These are phyloP conservation scores for Arxiozyma slooffiae DNA, from an alignment of 1,139 yeast species.

Conservation along the genomic window DNA sequence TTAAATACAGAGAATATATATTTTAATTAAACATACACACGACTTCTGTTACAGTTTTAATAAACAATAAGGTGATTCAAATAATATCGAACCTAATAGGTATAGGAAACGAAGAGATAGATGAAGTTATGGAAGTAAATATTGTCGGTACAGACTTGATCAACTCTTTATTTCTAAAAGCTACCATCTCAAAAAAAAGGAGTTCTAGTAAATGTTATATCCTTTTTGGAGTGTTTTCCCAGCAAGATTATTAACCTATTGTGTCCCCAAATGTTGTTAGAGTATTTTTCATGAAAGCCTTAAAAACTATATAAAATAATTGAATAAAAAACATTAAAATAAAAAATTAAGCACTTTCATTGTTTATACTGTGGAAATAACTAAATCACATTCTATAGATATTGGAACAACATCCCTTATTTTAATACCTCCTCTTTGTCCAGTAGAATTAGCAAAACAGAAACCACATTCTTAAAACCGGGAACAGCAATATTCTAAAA, in stretches of 20 bases:
- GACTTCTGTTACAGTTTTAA: slow-evolving; percentile 57
- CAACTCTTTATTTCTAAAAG: slow-evolving; percentile 60
- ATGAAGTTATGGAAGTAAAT: slow-evolving; percentile 53
- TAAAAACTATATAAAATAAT: slow-evolving; percentile 47
- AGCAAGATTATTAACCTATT: slow-evolving; percentile 67
- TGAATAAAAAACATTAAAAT: slow-evolving; percentile 33
- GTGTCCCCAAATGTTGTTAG: slow-evolving; percentile 82
- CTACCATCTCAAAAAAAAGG: slow-evolving; percentile 57
- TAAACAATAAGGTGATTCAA: slow-evolving; percentile 77
- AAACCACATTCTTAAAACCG: slow-evolving; percentile 49
- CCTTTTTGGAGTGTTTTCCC: slow-evolving; percentile 82
- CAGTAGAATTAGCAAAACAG: slow-evolving; percentile 49
- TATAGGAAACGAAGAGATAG: slow-evolving; percentile 48
- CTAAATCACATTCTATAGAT: slow-evolving; percentile 59
- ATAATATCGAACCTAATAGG: slow-evolving; percentile 50
- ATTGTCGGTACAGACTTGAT: slow-evolving; percentile 61
- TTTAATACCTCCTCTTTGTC: slow-evolving; percentile 75
- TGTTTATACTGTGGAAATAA: slow-evolving; percentile 79
- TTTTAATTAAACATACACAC: slow-evolving; percentile 34
- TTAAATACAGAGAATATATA: slow-evolving; percentile 35
- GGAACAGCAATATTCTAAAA: slow-evolving; percentile 58
- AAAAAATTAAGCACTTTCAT: slow-evolving; percentile 51
- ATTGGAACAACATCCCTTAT: slow-evolving; percentile 62
- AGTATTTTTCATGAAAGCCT: slow-evolving; percentile 77
- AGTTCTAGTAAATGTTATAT: slow-evolving; percentile 68